A percentile compares a stretch with the other conserved stretches of the same genome.
phyloP scores from a whole-genome alignment of 129 eudicot genomes.

The Lactuca saligna region DNA sequence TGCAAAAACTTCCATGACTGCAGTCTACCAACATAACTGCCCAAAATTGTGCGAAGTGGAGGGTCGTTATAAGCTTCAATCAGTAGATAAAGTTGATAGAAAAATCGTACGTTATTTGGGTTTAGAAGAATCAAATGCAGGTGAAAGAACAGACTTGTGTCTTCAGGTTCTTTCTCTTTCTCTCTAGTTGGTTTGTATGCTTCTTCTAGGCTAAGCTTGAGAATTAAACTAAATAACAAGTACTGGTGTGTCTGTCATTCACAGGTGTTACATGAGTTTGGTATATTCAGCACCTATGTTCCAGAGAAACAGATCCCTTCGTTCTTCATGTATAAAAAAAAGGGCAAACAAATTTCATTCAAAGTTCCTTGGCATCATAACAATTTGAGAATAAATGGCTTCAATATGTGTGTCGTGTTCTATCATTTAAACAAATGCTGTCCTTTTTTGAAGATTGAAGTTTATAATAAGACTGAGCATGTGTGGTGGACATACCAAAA shows the following conservation, averaged over 20 bases:
- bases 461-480: too few relatives aligned
- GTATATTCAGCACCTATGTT: neutral
- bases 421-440: too few relatives aligned
- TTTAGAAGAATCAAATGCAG: neutral
- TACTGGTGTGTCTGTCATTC: neutral
- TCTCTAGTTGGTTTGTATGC: neutral
- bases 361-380: neutral
- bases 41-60: neutral
- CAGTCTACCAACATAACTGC: neutral
- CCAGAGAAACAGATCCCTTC: neutral
- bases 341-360: neutral
- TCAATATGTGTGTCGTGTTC: neutral
- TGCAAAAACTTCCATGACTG: too few relatives aligned
- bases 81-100: neutral
- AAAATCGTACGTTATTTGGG: neutral
- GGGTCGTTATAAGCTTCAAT: neutral
- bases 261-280: neutral
- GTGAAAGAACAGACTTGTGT: neutral
- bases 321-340: neutral
- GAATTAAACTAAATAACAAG: too few relatives aligned
- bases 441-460: neutral
- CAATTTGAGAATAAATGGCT: neutral
- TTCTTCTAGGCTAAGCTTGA: too few relatives aligned
- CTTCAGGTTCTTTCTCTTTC: neutral
- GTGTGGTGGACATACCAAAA: too few relatives aligned